A percentile compares a stretch with the other conserved stretches of the same genome.
phyloP scores from a whole-genome alignment of 2,329 filamentous ascomycete species.

The Botrytis porri region DNA sequence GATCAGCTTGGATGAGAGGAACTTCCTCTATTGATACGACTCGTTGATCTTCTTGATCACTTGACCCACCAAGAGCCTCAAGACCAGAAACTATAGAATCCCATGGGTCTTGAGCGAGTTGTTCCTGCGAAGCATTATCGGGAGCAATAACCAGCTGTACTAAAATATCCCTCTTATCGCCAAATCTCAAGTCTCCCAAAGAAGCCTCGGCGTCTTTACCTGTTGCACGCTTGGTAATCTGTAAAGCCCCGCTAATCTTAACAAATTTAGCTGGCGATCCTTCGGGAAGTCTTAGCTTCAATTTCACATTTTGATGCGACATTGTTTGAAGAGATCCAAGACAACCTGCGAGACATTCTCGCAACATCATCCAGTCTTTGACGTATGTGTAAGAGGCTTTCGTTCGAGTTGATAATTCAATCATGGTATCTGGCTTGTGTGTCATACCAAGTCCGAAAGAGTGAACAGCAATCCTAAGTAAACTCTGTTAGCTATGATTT shows the following conservation, averaged over 20 bases:
- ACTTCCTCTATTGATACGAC: conserved; percentile 88
- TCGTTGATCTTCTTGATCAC: conserved; percentile 82
- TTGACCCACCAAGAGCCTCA: conserved; percentile 83
- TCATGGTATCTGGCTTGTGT: conserved; percentile 98
- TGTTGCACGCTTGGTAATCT: conserved; percentile 93
- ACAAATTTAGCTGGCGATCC: conserved; percentile 97
- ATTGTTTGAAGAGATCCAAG: conserved; percentile 87
- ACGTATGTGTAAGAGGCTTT: conserved; percentile 98
- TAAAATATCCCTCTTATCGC: conserved; percentile 89
- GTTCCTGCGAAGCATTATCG: conserved; percentile 74
- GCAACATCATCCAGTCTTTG: conserved; percentile 99
- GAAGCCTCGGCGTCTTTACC: conserved; percentile 91
- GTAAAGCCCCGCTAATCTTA: conserved; percentile 94
- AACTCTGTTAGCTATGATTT: conserved; percentile 32
- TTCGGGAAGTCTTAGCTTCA: conserved; percentile 90
- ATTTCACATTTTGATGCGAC: conserved; percentile 97
- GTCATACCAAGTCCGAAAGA: conserved; percentile 95
- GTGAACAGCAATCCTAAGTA: conserved; percentile 77
- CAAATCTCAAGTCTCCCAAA: conserved; percentile 87
- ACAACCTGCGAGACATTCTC: conserved; percentile 92
- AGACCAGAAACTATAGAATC: conserved; percentile 94
- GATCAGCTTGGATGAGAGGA: conserved; percentile 89
- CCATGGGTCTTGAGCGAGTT: conserved; percentile 90
- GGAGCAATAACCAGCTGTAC: conserved; percentile 91
- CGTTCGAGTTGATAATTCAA: conserved; percentile 89